phyloP scores from a whole-genome alignment of 78 protist species.

The Speleostelium caveatum region DNA sequence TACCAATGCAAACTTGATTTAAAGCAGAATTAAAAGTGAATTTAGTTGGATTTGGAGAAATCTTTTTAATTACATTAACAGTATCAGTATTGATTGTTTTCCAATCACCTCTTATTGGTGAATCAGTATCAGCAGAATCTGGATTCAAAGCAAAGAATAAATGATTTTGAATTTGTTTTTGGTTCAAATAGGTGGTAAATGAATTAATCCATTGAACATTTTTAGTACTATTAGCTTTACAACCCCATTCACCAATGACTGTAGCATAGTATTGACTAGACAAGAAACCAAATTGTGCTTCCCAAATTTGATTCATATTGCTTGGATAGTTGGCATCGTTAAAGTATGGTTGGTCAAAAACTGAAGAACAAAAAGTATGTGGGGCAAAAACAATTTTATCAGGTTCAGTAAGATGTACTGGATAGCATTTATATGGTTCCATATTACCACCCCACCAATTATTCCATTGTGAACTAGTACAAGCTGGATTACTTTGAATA shows the following conservation, averaged over 20 bases:
- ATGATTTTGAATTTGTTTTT: slow-evolving; percentile 4
- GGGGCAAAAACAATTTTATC: slow-evolving; percentile 63
- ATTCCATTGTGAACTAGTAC: slow-evolving; percentile 21
- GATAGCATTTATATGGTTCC: slow-evolving; percentile 43
- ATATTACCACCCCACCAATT: slow-evolving; percentile 67
- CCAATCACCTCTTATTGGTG: slow-evolving; percentile 67
- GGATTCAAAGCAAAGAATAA: slow-evolving; percentile 85
- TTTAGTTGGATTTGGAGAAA: slow-evolving; percentile 72
- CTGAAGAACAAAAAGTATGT: slow-evolving; percentile 79
- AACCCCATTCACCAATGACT: slow-evolving; percentile 88
- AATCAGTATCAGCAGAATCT: slow-evolving; percentile 84
- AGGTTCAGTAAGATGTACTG: slow-evolving; percentile 31
- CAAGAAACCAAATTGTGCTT: slow-evolving; percentile 69
- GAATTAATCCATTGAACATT: slow-evolving; percentile 39
- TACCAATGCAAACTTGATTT: slow-evolving; percentile 57
- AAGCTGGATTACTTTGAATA: slow-evolving; percentile 47
- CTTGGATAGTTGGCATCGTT: slow-evolving; percentile 48
- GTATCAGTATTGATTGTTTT: slow-evolving; percentile 28
- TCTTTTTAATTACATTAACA: slow-evolving; percentile 4
- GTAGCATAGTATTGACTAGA: slow-evolving; percentile 5
- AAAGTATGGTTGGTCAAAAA: slow-evolving; percentile 71
- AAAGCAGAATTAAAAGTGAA: slow-evolving; percentile 9
- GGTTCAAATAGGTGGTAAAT: slow-evolving; percentile 22
- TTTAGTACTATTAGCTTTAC: slow-evolving; percentile 51
- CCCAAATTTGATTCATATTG: slow-evolving; percentile 82